Evolutionary conservation across 345 rosid genomes (phyloP).

Genomic region (Excoecaria agallocha): DNA sequence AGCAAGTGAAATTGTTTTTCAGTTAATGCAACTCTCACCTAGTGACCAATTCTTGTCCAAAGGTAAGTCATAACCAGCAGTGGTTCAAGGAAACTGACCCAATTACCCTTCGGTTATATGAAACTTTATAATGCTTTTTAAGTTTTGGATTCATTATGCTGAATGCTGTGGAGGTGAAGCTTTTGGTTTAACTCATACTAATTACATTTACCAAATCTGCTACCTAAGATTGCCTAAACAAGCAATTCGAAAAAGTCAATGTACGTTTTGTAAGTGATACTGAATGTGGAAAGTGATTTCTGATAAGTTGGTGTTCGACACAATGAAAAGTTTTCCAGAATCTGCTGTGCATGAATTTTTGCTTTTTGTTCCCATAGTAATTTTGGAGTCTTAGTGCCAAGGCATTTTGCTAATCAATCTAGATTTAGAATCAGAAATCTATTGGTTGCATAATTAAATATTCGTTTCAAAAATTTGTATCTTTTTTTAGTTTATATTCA

Average conservation of each 20-base stretch:
- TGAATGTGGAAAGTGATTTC: not conserved
- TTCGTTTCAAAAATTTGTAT: not conserved
- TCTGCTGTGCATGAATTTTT: not conserved
- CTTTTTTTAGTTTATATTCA: not conserved
- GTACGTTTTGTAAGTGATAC: not conserved
- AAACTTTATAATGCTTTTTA: not conserved
- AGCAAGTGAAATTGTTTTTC: conserved; percentile 94
- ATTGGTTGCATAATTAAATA: not conserved
- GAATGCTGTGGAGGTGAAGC: not conserved
- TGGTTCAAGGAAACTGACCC: not conserved
- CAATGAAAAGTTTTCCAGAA: not conserved
- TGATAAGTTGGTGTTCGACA: no score
- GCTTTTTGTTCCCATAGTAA: not conserved
- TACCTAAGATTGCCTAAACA: conserved; percentile 10
- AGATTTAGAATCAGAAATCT: not conserved
- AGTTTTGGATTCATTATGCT: conserved; percentile 7
- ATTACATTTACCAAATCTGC: conserved; percentile 6
- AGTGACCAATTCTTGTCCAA: conserved; percentile 70
- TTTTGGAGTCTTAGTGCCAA: not conserved
- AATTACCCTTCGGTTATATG: not conserved
- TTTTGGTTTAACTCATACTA: not conserved
- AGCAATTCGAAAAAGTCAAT: no score
- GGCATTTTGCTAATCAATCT: conserved; percentile 9
- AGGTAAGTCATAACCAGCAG: conserved; percentile 46
- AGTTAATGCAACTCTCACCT: conserved; percentile 84